phyloP scores from a whole-genome alignment of 2,329 filamentous ascomycete genomes.

The Fusarium fracticaudum region DNA sequence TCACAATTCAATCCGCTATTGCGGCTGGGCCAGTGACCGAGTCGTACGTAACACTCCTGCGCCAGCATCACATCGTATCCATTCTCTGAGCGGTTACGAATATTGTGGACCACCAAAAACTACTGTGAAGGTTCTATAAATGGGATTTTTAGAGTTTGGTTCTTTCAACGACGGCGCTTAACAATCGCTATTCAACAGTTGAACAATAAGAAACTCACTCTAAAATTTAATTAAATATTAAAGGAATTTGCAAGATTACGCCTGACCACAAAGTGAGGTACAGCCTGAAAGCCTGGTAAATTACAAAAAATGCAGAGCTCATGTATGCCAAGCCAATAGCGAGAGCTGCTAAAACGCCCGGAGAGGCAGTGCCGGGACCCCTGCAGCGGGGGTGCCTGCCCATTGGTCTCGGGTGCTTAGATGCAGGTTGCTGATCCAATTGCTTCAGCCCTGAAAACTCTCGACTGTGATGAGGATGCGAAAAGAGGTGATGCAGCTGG shows the following conservation, averaged over 20 bases:
- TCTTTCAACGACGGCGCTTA: neutral
- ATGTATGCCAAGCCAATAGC: neutral
- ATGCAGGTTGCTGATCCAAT: neutral
- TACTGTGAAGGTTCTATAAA: neutral
- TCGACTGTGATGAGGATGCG: neutral
- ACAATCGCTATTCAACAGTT: neutral
- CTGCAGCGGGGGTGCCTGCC: neutral
- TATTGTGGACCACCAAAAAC: neutral
- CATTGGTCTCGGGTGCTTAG: neutral
- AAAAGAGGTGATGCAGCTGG: neutral
- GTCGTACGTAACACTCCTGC: neutral
- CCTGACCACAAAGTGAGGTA: neutral
- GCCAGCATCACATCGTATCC: neutral
- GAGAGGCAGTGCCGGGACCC: slow-evolving; percentile 20
- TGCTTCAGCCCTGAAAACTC: neutral
- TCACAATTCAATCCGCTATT: neutral
- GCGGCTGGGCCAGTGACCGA: neutral
- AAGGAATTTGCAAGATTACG: neutral
- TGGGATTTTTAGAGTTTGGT: neutral
- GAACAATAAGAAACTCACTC: neutral
- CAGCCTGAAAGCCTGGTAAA: neutral
- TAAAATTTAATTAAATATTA: neutral
- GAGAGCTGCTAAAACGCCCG: neutral
- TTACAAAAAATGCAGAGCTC: neutral
- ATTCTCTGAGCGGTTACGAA: neutral